phyloP scores from a whole-genome alignment of 2,329 filamentous ascomycete species.

The Penicillium janthinellum region DNA sequence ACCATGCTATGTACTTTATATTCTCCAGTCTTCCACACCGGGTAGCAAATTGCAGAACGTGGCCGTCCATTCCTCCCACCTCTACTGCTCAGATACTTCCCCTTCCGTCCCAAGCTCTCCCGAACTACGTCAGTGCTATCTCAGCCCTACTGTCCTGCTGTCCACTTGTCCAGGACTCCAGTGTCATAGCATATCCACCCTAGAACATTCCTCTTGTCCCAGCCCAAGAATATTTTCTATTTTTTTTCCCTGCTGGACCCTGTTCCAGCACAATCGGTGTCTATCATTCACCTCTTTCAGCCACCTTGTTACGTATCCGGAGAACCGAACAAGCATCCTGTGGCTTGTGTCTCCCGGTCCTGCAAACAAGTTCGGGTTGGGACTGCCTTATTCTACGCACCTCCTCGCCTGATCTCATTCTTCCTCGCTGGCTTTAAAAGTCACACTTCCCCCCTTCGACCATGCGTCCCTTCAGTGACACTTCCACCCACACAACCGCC shows the following conservation, averaged over 20 bases:
- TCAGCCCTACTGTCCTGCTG: conserved; percentile 14
- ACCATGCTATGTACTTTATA: background rate
- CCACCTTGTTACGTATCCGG: conserved; percentile 21
- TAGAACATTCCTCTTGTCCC: conserved; percentile 10
- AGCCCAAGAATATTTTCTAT: background rate
- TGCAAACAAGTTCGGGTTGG: conserved; percentile 3
- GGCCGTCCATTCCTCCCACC: conserved; percentile 5
- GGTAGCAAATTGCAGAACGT: background rate
- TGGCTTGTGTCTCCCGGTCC: background rate
- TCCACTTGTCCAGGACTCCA: too few species aligned
- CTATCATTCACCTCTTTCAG: conserved; percentile 26
- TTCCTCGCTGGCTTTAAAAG: conserved; percentile 6
- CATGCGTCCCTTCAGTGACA: conserved; percentile 35
- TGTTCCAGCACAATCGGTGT: conserved; percentile 9
- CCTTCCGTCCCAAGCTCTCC: background rate
- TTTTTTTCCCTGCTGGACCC: background rate
- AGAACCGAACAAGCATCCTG: background rate
- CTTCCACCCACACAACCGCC: conserved; percentile 31
- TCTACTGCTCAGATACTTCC: background rate
- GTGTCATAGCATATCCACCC: background rate
- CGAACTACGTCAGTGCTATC: conserved; percentile 16
- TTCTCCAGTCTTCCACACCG: background rate
- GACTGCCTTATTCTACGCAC: background rate
- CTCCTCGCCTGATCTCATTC: conserved; percentile 3
- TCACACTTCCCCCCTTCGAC: conserved; percentile 8